A percentile compares a stretch with the other conserved stretches of the same genome.
Conservation (phyloP, 805 yeast species). For the Saccharomyces jurei region DNA sequence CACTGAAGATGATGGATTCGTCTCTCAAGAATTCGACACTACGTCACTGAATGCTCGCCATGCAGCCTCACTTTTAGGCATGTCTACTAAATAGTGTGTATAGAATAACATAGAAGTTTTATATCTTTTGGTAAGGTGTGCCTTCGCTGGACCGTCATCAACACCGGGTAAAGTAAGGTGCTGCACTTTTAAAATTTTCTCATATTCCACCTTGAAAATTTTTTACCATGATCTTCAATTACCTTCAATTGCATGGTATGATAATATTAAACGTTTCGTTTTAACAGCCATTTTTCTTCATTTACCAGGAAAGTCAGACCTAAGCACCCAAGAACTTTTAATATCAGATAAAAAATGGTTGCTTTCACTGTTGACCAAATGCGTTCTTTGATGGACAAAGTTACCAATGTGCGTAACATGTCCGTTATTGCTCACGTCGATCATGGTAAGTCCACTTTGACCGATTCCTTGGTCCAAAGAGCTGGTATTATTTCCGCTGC, state of each 20-base stretch:
- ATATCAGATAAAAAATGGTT: conserved; percentile 19
- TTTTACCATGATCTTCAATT: conserved; percentile 9
- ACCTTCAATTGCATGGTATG: not conserved
- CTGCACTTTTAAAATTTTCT: not conserved
- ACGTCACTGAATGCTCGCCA: conserved; percentile 60
- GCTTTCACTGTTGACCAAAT: conserved; percentile 73
- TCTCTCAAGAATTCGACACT: conserved; percentile 2
- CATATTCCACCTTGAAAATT: conserved; percentile 1
- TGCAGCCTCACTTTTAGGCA: conserved; percentile 77
- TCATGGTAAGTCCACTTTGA: conserved; percentile 98
- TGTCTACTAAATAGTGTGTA: conserved; percentile 37
- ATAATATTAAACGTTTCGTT: not conserved
- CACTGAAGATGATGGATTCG: conserved; percentile 17
- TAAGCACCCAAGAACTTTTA: not conserved
- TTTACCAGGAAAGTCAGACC: not conserved
- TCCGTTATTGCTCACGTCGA: conserved; percentile 99
- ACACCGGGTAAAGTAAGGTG: not conserved
- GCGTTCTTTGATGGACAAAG: conserved; percentile 98
- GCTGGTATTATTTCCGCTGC: conserved; percentile 99
- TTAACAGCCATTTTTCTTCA: not conserved
- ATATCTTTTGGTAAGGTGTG: not conserved
- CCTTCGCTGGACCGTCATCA: not conserved
- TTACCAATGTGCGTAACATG: conserved; percentile 99
- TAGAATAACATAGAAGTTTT: not conserved
- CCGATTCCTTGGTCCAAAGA: conserved; percentile 96